Conservation (phyloP, 2,329 filamentous ascomycete genomes). For the Xylaria sp. region DNA sequence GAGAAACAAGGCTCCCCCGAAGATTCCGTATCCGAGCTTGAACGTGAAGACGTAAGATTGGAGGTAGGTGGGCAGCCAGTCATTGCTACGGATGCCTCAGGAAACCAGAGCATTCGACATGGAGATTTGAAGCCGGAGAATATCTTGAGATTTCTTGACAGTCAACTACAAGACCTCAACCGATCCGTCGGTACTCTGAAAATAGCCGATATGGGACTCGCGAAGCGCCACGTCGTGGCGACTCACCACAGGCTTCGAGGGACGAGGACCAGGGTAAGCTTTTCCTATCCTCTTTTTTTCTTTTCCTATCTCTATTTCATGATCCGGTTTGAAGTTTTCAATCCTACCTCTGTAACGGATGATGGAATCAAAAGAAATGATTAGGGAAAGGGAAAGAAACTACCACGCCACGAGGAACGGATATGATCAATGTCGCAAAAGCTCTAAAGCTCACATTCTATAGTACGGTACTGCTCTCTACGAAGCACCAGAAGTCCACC, state of each 20-base stretch:
- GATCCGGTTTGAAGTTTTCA: too few species aligned
- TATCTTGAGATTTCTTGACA: constrained; percentile 1
- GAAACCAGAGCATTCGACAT: constrained; percentile 8
- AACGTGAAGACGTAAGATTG: neutral
- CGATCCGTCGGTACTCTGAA: neutral
- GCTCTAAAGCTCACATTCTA: neutral
- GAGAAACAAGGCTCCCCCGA: neutral
- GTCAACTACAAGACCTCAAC: neutral
- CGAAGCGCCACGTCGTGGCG: neutral
- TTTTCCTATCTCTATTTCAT: neutral
- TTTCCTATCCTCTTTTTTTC: neutral
- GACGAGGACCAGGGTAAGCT: neutral
- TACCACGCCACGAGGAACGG: neutral
- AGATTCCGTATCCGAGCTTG: neutral
- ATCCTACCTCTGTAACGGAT: neutral
- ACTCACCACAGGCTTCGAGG: neutral
- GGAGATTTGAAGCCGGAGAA: constrained; percentile 15
- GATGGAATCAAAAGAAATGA: neutral
- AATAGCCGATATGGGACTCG: constrained; percentile 2
- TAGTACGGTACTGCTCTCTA: constrained; percentile 4
- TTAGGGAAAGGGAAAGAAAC: neutral
- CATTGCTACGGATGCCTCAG: neutral
- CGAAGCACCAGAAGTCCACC: constrained; percentile 3
- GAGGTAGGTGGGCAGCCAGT: neutral
- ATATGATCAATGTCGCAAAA: neutral